Evolutionary conservation across 768 basidiomycete species (phyloP), one percentile per base, ranked within the genome.

Genomic region (Xanthoconium purpureum): DNA sequence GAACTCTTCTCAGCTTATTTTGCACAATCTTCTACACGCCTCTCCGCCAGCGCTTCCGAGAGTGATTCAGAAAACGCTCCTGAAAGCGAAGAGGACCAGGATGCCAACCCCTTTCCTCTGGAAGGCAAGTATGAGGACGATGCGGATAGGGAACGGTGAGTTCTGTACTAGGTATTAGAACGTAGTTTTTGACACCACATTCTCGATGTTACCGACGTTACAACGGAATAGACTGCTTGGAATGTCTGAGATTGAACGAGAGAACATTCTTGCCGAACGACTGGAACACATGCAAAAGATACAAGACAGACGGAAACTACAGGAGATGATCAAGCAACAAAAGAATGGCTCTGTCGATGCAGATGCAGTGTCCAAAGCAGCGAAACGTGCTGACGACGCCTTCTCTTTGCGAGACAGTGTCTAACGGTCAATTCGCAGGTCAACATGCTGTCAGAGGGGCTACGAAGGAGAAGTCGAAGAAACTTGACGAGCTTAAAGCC

Each of bases 61-160:
- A 73, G 65, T 28, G 70, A 72, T 9, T 84, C 85, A 17, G 84
- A 81, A 35, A 75, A 78, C 39, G 80, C 73, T 20, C 78, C 80
- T 12, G 88, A 89, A 63, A 87, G 83, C 57, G 88, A 89, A 63
- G 78, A 77, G 50, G 80, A 80, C 1, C 48, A 56, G 32, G 79
- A 77, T 6, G 67, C 70, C 13, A 87, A 91, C 61, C 86, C 85
- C 5, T 98, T 92, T 68, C 95, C 94, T 0, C 75, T 97, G 13
- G 96, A 98, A 64, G 94, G 92, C 48, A 91, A 92, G 71, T 98
- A 91, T 67, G 81, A 81, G 56, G 87, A 97, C 66, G 92, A 93
- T 63, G 80, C 77, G 13, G 96, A 98, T 71, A 82, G 88, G 65
- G 80, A 87, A 60, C 75, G 79, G 96, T 96, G 75, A 75, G 89